phyloP scores from a whole-genome alignment of 2,329 filamentous ascomycete genomes.

The Colletotrichum magnum region DNA sequence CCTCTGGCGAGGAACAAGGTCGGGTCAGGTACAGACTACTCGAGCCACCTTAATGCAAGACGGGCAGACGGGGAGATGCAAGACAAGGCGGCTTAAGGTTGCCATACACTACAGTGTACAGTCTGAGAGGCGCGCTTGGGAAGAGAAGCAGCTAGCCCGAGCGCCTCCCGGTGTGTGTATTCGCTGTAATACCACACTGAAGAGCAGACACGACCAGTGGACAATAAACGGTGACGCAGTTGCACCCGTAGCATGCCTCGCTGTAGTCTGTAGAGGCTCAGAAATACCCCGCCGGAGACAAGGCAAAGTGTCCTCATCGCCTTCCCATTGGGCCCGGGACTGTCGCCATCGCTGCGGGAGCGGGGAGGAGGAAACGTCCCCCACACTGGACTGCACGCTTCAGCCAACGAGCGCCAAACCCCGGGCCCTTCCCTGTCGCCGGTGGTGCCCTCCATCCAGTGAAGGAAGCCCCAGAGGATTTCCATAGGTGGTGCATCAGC shows the following conservation, averaged over 20 bases:
- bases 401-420: slow-evolving; percentile 9
- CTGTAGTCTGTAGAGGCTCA: too few relatives aligned
- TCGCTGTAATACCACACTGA: slow-evolving; percentile 6
- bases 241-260: too few relatives aligned
- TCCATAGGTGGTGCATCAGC: too few relatives aligned
- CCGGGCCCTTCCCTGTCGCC: slow-evolving; percentile 33
- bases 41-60: neutral
- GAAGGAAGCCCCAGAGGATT: too few relatives aligned
- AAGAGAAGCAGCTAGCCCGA: slow-evolving; percentile 1
- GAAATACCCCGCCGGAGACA: slow-evolving; percentile 34
- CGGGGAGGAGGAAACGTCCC: slow-evolving; percentile 30
- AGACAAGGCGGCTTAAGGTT: slow-evolving; percentile 12
- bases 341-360: slow-evolving; percentile 15
- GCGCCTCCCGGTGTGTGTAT: neutral
- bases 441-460: neutral
- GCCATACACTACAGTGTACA: neutral
- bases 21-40: neutral
- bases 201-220: neutral
- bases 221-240: neutral
- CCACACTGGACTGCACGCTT: slow-evolving; percentile 17
- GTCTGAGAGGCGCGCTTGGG: slow-evolving; percentile 22
- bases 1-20: too few relatives aligned
- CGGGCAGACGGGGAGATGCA: neutral
- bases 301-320: slow-evolving; percentile 23
- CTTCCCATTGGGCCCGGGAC: slow-evolving; percentile 13